Evolutionary conservation across 257 asterid species (phyloP).

Genomic region (Rehmannia glutinosa): DNA sequence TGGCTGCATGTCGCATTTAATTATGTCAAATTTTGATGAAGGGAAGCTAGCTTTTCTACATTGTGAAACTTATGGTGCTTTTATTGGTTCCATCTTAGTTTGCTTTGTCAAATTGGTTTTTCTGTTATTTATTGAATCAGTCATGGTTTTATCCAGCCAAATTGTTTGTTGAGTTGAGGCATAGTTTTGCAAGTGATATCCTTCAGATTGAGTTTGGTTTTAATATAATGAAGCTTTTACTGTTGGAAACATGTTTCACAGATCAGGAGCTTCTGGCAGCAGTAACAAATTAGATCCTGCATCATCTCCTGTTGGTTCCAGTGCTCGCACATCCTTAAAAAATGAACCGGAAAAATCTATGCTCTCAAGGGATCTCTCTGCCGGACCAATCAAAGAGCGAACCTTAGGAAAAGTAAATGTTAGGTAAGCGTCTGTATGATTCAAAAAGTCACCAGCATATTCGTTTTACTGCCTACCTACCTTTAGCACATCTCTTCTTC

Average conservation of each 20-base stretch:
- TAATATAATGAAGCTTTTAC: conserved; percentile 9
- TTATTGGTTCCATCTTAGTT: not conserved
- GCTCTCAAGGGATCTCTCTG: conserved; percentile 58
- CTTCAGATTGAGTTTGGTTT: conserved; percentile 8
- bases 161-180: not conserved
- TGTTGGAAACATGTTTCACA: conserved; percentile 31
- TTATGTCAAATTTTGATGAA: conserved; percentile 4
- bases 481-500: conserved; percentile 10
- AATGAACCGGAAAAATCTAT: conserved; percentile 65
- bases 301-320: conserved; percentile 52
- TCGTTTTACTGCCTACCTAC: not conserved
- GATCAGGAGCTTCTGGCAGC: conserved; percentile 58
- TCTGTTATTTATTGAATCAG: not conserved
- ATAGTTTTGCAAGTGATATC: conserved; percentile 12
- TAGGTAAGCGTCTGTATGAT: conserved; percentile 42
- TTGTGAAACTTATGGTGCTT: not conserved
- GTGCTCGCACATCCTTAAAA: conserved; percentile 59
- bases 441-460: not conserved
- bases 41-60: not conserved
- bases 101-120: not conserved
- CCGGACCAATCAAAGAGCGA: conserved; percentile 63
- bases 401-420: conserved; percentile 52
- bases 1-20: not conserved
- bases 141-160: conserved; percentile 4
- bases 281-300: conserved; percentile 54